Evolutionary conservation across 306 rosid genomes (phyloP).

Genomic region (Corylus americana): DNA sequence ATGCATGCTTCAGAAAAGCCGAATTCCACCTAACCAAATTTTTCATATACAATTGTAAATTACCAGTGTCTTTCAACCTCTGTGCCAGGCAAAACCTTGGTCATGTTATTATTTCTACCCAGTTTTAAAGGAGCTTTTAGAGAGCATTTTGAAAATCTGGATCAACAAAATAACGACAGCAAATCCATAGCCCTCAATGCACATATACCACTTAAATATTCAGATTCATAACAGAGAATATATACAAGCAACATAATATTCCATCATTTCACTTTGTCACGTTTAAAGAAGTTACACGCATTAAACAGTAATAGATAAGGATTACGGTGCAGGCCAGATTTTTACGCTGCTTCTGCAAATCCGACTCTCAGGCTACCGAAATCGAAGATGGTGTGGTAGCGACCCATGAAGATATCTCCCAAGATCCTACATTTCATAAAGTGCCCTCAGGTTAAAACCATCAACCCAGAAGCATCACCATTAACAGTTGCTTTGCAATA

Average conservation of each 20-base stretch:
- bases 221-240: neutral
- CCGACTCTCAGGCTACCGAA: conserved; percentile 72
- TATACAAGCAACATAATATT: neutral
- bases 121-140: neutral
- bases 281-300: neutral
- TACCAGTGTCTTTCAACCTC: no score
- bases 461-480: conserved; percentile 26
- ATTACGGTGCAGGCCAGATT: neutral
- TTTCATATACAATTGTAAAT: no score
- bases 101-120: no score
- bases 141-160: neutral
- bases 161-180: neutral
- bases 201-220: neutral
- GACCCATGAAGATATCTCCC: conserved; percentile 94
- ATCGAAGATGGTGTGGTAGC: conserved; percentile 87
- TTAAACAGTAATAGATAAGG: neutral
- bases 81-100: no score
- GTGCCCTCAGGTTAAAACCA: conserved; percentile 27
- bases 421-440: conserved; percentile 65
- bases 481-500: neutral
- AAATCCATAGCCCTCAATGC: neutral
- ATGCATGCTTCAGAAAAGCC: neutral
- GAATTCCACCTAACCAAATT: no score
- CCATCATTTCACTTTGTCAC: neutral
- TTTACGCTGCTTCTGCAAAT: conserved; percentile 81